phyloP scores from a whole-genome alignment of 2,329 filamentous ascomycete genomes.

The Metarhizium rileyi region DNA sequence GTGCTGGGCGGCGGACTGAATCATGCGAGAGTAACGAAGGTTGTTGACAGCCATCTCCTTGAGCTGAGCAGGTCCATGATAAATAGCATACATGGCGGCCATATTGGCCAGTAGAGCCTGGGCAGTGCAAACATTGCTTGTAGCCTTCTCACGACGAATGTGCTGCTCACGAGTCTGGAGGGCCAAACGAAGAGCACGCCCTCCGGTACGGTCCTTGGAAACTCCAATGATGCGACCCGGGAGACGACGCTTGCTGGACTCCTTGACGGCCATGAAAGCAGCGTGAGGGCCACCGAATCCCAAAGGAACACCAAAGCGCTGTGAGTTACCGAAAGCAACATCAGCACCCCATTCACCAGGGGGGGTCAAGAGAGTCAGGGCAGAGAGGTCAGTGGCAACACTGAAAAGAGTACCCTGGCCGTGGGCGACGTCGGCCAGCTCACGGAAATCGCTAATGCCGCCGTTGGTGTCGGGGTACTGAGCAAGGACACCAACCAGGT shows the following conservation, averaged over 20 bases:
- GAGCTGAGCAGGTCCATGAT: constrained; percentile 79
- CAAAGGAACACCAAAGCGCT: constrained; percentile 84
- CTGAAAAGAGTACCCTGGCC: constrained; percentile 69
- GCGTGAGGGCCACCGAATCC: constrained; percentile 93
- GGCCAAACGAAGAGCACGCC: constrained; percentile 71
- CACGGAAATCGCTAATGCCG: constrained; percentile 64
- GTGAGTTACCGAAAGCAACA: constrained; percentile 86
- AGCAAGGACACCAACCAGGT: constrained; percentile 81
- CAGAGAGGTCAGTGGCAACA: constrained; percentile 81
- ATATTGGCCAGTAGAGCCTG: constrained; percentile 93
- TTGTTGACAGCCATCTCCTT: constrained; percentile 74
- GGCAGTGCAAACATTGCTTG: constrained; percentile 94
- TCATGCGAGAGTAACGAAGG: constrained; percentile 58
- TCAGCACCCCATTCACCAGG: constrained; percentile 93
- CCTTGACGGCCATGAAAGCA: constrained; percentile 86
- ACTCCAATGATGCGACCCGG: constrained; percentile 84
- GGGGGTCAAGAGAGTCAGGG: constrained; percentile 76
- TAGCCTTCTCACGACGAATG: constrained; percentile 91
- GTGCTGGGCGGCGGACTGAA: constrained; percentile 54
- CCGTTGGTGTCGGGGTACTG: constrained; percentile 91
- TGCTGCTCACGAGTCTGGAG: constrained; percentile 93
- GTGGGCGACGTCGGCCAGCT: constrained; percentile 68
- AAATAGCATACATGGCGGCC: constrained; percentile 88
- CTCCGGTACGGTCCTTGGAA: constrained; percentile 80
- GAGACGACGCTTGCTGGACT: constrained; percentile 90